Evolutionary conservation across 2,329 filamentous ascomycete species (phyloP), one percentile per base, ranked within the genome.

Genomic region (Talaromyces sp.): DNA sequence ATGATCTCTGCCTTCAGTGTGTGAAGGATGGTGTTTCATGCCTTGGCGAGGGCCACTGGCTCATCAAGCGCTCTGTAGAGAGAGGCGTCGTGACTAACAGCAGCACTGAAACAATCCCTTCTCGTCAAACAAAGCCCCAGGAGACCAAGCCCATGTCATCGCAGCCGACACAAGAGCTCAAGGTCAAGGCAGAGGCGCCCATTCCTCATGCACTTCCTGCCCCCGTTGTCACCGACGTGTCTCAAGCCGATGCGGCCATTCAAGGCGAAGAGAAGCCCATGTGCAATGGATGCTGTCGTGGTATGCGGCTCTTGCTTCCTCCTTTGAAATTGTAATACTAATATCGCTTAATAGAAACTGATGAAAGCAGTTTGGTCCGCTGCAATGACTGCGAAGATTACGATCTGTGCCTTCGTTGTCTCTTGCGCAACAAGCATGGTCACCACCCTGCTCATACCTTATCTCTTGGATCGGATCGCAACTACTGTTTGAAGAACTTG

Each of bases 361-460:
- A 86, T 7, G 91, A 96, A 70, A 77, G 81, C 22, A 82, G 90
- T 58, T 95, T 97, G 66, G 84, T 97, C 47, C 91, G 92, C 66
- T 99, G 94, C 80, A 82, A 78, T 7, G 76, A 81, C 17, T 99
- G 94, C 71, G 87, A 90, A 14, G 94, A 99, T 75, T 97, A 87
- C 70, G 94, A 99, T 68, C 83, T 99, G 33, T 99, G 94, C 82
- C 82, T 92, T 65, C 70, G 77, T 36, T 99, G 94, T 79, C 90
- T 96, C 64, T 74, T 83, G 47, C 82, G 80, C 58, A 84, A 89
- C 69, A 83, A 85, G 62, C 93, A 97, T 70, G 93, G 94, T 32
- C 94, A 99, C 67, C 89, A 97, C 69, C 94, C 94, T 50, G 88
- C 83, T 65, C 94, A 99, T 68, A 82, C 80, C 44, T 97, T 99